Conservation (phyloP, 129 eudicot genomes). For the Scalesia atractyloides region DNA sequence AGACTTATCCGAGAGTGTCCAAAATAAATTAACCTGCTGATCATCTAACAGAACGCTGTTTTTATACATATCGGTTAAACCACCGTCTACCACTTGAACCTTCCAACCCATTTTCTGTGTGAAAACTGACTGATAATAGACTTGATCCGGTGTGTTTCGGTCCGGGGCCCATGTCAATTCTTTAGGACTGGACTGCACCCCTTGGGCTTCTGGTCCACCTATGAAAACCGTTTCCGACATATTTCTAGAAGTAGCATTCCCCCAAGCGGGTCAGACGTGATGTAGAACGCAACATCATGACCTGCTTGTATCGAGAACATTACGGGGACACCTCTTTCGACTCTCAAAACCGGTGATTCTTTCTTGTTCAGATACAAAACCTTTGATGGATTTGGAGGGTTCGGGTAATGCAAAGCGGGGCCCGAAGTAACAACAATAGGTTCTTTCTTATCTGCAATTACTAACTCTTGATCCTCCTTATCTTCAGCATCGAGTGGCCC, state of each 20-base stretch:
- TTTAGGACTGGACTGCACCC: slow-evolving; percentile 83
- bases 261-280: slow-evolving; percentile 96
- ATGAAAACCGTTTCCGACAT: slow-evolving; percentile 68
- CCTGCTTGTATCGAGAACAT: slow-evolving; percentile 94
- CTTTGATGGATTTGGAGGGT: slow-evolving; percentile 93
- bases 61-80: slow-evolving; percentile 88
- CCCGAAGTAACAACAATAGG: slow-evolving; percentile 77
- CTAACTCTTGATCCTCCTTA: slow-evolving; percentile 89
- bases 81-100: slow-evolving; percentile 97
- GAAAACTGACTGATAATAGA: slow-evolving; percentile 81
- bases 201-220: slow-evolving; percentile 88
- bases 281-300: slow-evolving; percentile 86
- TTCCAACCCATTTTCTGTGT: slow-evolving; percentile 96
- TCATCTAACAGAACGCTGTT: slow-evolving; percentile 91
- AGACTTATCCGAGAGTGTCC: slow-evolving; percentile 76
- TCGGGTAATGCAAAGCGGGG: slow-evolving; percentile 79
- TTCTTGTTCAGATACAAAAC: slow-evolving; percentile 89
- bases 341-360: slow-evolving; percentile 83
- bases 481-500: slow-evolving; percentile 94
- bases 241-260: slow-evolving; percentile 89
- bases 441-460: slow-evolving; percentile 72
- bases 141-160: slow-evolving; percentile 89
- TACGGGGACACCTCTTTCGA: slow-evolving; percentile 90
- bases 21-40: slow-evolving; percentile 85
- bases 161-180: slow-evolving; percentile 83